These are phyloP conservation scores for Endogone sp. DNA, from an alignment of 192 early-diverging fungal species.

Conservation along the genomic window DNA sequence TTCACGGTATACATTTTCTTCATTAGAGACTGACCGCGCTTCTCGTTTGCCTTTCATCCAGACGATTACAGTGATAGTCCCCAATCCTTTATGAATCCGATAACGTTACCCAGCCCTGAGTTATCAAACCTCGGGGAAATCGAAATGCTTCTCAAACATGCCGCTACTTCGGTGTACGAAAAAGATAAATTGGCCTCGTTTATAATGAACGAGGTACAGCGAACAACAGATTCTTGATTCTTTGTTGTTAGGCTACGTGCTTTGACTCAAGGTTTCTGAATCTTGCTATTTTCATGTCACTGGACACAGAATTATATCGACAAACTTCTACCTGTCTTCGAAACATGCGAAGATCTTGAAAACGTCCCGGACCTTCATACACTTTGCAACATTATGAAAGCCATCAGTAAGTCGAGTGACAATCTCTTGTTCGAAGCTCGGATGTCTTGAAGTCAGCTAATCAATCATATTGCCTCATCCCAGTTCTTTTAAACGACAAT, in stretches of 20 bases:
- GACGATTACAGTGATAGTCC: not conserved
- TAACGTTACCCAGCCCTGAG: slow-evolving; percentile 62
- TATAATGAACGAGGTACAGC: slow-evolving; percentile 53
- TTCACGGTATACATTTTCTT: no score
- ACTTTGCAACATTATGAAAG: slow-evolving; percentile 70
- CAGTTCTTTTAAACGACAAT: slow-evolving; percentile 78
- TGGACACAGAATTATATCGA: slow-evolving; percentile 59
- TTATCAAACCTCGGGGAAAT: slow-evolving; percentile 69
- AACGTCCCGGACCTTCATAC: slow-evolving; percentile 63
- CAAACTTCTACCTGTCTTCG: slow-evolving; percentile 65
- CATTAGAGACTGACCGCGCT: no score
- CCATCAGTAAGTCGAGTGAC: slow-evolving; percentile 56
- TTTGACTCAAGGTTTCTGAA: not conserved
- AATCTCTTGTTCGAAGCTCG: not conserved
- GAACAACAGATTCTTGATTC: not conserved
- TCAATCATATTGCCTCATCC: not conserved
- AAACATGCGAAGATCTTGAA: slow-evolving; percentile 83
- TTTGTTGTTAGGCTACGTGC: not conserved
- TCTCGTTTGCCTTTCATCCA: no score
- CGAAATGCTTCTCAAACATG: slow-evolving; percentile 57
- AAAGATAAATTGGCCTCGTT: slow-evolving; percentile 60
- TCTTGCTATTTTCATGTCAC: not conserved
- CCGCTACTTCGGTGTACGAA: slow-evolving; percentile 47
- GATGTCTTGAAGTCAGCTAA: no score
- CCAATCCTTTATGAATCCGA: slow-evolving; percentile 3